Evolutionary conservation across 164 flowering plant species (phyloP).

Genomic region (Chloranthus sessilifolius): DNA sequence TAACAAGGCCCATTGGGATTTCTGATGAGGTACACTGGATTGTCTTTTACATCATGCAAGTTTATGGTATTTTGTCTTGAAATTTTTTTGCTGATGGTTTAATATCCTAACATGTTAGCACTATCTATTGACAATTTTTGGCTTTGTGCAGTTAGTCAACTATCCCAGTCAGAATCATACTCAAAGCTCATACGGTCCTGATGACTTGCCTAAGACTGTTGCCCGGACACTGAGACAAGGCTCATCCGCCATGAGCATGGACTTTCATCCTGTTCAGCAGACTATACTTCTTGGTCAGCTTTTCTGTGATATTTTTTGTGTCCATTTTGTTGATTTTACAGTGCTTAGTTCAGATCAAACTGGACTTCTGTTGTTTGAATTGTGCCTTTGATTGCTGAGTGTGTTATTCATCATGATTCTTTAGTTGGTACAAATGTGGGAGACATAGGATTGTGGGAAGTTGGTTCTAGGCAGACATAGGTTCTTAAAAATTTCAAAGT

Average conservation of each 20-base stretch:
- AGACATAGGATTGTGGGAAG: slow-evolving; percentile 55
- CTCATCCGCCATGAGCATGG: slow-evolving; percentile 58
- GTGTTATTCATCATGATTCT: slow-evolving; percentile 11
- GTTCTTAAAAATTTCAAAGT: slow-evolving; percentile 50
- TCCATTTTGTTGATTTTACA: not conserved
- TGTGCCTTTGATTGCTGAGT: not conserved
- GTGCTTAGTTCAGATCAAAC: not conserved
- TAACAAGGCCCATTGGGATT: slow-evolving; percentile 70
- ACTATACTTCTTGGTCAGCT: slow-evolving; percentile 51
- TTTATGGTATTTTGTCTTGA: not conserved
- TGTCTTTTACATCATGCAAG: not conserved
- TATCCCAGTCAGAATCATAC: slow-evolving; percentile 45
- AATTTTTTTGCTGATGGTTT: too few species aligned
- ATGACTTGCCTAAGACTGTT: slow-evolving; percentile 58
- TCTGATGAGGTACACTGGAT: slow-evolving; percentile 51
- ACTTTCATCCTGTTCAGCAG: slow-evolving; percentile 63
- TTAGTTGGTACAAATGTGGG: slow-evolving; percentile 70
- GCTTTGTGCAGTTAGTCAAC: slow-evolving; percentile 58
- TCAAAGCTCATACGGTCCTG: slow-evolving; percentile 48
- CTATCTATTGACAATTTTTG: too few species aligned
- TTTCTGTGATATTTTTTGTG: not conserved
- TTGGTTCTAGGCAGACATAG: slow-evolving; percentile 48
- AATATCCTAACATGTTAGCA: too few species aligned
- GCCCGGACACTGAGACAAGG: slow-evolving; percentile 45
- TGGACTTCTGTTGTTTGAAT: too few species aligned